Conservation (phyloP, 306 rosid genomes). For the Delonix regia region DNA sequence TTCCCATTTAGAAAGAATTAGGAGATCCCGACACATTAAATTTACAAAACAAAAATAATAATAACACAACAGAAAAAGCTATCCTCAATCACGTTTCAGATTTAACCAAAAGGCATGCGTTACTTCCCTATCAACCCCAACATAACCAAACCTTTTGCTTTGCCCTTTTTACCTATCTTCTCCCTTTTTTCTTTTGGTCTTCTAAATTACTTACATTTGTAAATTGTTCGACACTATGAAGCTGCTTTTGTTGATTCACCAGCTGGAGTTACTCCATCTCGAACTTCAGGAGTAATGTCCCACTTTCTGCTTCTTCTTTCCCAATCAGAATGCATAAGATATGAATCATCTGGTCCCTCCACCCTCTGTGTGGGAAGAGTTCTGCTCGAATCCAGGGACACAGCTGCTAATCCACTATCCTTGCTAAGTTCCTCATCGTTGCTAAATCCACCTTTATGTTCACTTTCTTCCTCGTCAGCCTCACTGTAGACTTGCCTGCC, state of each 20-base stretch:
- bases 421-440: constrained; percentile 42
- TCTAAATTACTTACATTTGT: constrained; percentile 20
- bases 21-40: constrained; percentile 20
- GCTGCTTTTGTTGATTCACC: constrained; percentile 36
- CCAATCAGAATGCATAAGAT: constrained; percentile 39
- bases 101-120: not conserved
- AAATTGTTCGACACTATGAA: constrained; percentile 24
- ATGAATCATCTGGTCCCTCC: constrained; percentile 41
- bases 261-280: constrained; percentile 37
- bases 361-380: constrained; percentile 41
- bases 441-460: constrained; percentile 40
- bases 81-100: constrained; percentile 13
- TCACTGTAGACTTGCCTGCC: constrained; percentile 47
- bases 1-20: constrained; percentile 25
- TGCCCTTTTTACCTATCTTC: not conserved
- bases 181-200: not conserved
- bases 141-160: not conserved
- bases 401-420: constrained; percentile 41
- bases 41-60: constrained; percentile 12
- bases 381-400: constrained; percentile 47
- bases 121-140: constrained; percentile 15
- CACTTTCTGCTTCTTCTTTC: constrained; percentile 49
- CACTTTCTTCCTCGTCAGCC: constrained; percentile 33
- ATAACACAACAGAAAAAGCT: not conserved
- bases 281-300: constrained; percentile 46